Evolutionary conservation across 2,329 filamentous ascomycete genomes (phyloP).

Genomic region (Nothophoma quercina): DNA sequence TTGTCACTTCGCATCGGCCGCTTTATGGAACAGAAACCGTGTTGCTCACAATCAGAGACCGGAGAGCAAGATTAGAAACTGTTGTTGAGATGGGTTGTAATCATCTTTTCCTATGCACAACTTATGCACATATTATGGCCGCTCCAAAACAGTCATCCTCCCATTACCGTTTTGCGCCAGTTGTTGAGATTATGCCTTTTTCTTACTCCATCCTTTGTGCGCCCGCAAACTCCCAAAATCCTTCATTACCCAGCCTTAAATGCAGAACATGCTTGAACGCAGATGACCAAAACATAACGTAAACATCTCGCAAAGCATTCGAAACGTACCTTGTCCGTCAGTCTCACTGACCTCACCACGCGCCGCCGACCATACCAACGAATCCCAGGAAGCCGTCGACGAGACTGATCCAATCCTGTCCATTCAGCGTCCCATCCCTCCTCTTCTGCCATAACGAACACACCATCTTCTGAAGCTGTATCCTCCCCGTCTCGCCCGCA

Average conservation of each 20-base stretch:
- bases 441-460: constrained; percentile 45
- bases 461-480: constrained; percentile 35
- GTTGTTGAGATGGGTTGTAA: too few species aligned
- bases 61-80: too few species aligned
- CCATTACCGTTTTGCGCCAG: too few species aligned
- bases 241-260: background rate
- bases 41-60: too few species aligned
- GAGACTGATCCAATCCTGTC: constrained; percentile 45
- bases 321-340: background rate
- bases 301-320: too few species aligned
- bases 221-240: background rate
- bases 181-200: background rate
- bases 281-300: constrained; percentile 1
- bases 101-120: too few species aligned
- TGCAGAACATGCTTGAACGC: constrained; percentile 20
- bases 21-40: too few species aligned
- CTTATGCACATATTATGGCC: too few species aligned
- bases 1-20: too few species aligned
- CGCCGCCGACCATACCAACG: constrained; percentile 34
- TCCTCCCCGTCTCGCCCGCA: constrained; percentile 38
- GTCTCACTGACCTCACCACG: constrained; percentile 19
- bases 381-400: constrained; percentile 47
- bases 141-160: too few species aligned
- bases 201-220: background rate
- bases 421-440: constrained; percentile 37